Evolutionary conservation across 2,329 filamentous ascomycete genomes (phyloP), one percentile per base, ranked within the genome.

Genomic region (Cylindrodendrum hubeiense): DNA sequence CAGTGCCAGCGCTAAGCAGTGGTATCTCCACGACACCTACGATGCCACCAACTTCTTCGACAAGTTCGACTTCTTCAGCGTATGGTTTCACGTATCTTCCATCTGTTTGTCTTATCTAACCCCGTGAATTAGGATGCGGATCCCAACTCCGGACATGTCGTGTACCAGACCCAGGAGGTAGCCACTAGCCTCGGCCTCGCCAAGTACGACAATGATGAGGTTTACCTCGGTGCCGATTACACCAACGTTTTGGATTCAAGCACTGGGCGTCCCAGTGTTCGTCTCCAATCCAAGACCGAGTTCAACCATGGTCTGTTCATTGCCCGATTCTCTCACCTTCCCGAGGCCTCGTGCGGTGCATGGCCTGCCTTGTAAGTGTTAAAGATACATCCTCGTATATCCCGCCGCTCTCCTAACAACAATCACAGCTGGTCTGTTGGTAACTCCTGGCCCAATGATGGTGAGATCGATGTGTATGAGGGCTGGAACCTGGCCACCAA

Each of bases 221-320:
- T 83, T 22, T 80, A 78, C 50, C 71, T 86, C n/a, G 79, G 80
- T 21, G 77, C 80, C 43, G 80, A 85, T 64, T 59, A 72, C 60
- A 72, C 60, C 3, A 68, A 72, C 12, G 64, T 65, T n/a, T 74
- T 76, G 4, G 62, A 50, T 12, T 70, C 66, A 7, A 47, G 53
- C 52, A 61, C 71, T 34, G 83, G 83, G 44, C 81, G 86, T 21
- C 79, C 79, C 67, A 92, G 89, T 70, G 87, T 94, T 30, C 86
- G 92, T 39, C 76, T 94, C 17, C 86, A 89, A 66, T 92, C 90
- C 75, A 89, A 85, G 63, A 83, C 84, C 52, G 76, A 79, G 7
- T 94, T 91, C 80, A 87, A 84, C 67, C 84, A 89, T 62, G 91
- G 90, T 26, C 86, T 94, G 28, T 86, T 94, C 72, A 87, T 94